Conservation (phyloP, 768 basidiomycete genomes). For the Leccinum incarnatum region DNA sequence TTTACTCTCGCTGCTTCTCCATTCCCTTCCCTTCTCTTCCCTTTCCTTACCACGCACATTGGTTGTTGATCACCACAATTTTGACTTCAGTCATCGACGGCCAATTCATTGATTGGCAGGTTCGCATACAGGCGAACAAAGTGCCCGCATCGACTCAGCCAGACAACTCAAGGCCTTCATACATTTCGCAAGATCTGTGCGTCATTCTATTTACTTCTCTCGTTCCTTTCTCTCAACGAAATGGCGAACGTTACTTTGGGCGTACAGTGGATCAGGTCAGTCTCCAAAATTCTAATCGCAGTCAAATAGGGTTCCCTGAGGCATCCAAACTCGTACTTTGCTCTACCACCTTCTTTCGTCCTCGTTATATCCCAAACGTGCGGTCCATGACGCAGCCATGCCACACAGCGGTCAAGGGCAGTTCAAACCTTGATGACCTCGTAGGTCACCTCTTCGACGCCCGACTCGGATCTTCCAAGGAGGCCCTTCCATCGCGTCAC, state of each 20-base stretch:
- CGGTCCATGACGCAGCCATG: not conserved
- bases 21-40: too few relatives aligned
- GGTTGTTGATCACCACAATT: not conserved
- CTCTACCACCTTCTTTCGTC: not conserved
- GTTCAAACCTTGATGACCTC: conserved; percentile 4
- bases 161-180: too few relatives aligned
- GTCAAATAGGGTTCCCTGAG: not conserved
- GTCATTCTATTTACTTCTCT: not conserved
- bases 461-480: not conserved
- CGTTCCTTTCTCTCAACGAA: not conserved
- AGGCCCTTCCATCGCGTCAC: not conserved
- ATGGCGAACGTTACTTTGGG: not conserved
- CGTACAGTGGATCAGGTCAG: not conserved
- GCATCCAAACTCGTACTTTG: not conserved
- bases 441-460: not conserved
- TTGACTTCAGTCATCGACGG: not conserved
- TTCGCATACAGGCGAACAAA: not conserved
- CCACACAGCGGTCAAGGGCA: not conserved
- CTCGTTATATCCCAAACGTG: not conserved
- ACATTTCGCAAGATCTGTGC: not conserved
- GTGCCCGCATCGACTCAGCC: not conserved
- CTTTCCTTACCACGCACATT: too few relatives aligned
- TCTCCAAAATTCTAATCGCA: not conserved
- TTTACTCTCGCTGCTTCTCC: not conserved
- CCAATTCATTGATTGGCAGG: not conserved